Percentiles rank a stretch among this genome's conserved stretches.
Evolutionary conservation across 495 filamentous ascomycete species (phyloP).

Genomic region (Penicillium silybi): DNA sequence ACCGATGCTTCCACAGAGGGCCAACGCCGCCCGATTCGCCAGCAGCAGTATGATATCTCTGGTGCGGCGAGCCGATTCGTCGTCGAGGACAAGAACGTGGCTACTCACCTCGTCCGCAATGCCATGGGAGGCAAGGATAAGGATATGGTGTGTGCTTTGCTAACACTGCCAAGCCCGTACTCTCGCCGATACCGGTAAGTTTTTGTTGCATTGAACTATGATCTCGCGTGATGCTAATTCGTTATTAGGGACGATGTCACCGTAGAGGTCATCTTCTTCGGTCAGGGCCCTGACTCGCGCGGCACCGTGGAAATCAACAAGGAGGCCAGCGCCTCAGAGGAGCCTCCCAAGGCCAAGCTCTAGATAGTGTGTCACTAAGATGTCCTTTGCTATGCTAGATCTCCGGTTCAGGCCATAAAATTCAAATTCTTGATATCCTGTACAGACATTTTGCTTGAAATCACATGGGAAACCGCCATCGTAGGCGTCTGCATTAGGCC

Average conservation of each 20-base stretch:
- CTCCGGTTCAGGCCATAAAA: neutral
- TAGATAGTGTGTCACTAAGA: neutral
- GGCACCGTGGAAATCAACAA: constrained; percentile 76
- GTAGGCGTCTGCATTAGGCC: neutral
- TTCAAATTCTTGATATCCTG: neutral
- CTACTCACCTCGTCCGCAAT: constrained; percentile 93
- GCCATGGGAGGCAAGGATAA: constrained; percentile 89
- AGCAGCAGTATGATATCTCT: constrained; percentile 75
- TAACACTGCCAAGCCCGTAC: constrained; percentile 88
- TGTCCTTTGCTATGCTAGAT: neutral
- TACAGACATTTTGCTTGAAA: neutral
- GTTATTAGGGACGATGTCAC: constrained; percentile 79
- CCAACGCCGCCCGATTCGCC: constrained; percentile 70
- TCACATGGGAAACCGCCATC: neutral
- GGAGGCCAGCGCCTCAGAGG: constrained; percentile 70
- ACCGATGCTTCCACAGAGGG: constrained; percentile 51
- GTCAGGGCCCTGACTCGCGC: constrained; percentile 68
- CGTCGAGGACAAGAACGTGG: constrained; percentile 92
- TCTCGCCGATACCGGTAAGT: constrained; percentile 82
- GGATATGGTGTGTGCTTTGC: constrained; percentile 89
- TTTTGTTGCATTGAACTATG: neutral
- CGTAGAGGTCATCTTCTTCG: constrained; percentile 98
- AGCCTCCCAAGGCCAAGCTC: constrained; percentile 23
- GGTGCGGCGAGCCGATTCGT: constrained; percentile 75
- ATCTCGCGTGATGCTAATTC: neutral